Conservation (phyloP, 495 filamentous ascomycete species). For the Cercophora scortea region DNA sequence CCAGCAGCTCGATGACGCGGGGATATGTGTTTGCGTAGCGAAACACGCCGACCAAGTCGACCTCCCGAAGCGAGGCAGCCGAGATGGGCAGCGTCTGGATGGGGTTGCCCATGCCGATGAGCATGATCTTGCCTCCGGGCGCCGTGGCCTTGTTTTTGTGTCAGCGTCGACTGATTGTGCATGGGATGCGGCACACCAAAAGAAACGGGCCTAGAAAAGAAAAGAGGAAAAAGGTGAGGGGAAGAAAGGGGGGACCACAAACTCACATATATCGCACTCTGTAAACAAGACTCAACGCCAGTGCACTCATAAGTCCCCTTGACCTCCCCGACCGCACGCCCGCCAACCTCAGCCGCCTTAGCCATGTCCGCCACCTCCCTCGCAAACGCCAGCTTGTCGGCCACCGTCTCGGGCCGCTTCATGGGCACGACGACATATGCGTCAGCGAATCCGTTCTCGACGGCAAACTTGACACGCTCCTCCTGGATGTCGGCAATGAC, state of each 20-base stretch:
- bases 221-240: neutral
- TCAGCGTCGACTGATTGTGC: too few species aligned
- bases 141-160: constrained; percentile 43
- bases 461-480: constrained; percentile 64
- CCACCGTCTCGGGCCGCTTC: constrained; percentile 45
- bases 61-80: constrained; percentile 79
- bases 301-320: constrained; percentile 89
- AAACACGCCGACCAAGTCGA: constrained; percentile 88
- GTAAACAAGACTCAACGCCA: constrained; percentile 77
- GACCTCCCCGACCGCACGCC: constrained; percentile 47
- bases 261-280: constrained; percentile 75
- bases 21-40: constrained; percentile 83
- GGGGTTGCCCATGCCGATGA: constrained; percentile 93
- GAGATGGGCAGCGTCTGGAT: constrained; percentile 81
- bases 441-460: constrained; percentile 60
- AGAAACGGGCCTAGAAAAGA: neutral
- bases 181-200: too few species aligned
- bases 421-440: constrained; percentile 52
- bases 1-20: constrained; percentile 64
- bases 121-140: constrained; percentile 72
- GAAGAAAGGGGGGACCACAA: neutral
- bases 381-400: constrained; percentile 53
- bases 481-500: constrained; percentile 75
- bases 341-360: constrained; percentile 28
- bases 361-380: constrained; percentile 50